Evolutionary conservation across 306 rosid species (phyloP), one percentile per base, ranked within the genome.

Genomic region (Styphnolobium japonicum): DNA sequence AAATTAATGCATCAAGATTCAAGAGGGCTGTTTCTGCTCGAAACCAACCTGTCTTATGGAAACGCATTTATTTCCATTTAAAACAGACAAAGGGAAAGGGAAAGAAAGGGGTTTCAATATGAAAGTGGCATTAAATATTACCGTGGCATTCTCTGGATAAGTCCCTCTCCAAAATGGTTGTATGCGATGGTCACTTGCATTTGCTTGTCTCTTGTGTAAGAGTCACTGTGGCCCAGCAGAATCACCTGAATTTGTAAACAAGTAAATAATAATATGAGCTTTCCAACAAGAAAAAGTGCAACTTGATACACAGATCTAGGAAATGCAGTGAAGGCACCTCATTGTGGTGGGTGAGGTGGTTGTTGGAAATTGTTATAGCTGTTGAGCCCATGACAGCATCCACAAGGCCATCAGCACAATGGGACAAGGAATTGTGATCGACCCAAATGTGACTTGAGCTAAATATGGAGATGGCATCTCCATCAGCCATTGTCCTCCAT

Each of bases 61-160:
- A 56, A 22, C 29, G 55, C 65, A 77, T 51, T 67, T 29, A 48
- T 66, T 51, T 81, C 37, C 75, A 67, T 65, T 78, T 80, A 79
- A 75, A 65, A 33, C 33, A 53, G 23, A 33, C 51, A 74, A 52
- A 10, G 60, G 45, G 71, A 18, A 55, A 15, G 68, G 77, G 60
- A 25, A 74, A 36, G 21, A 72, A 39, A 39, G 55, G 29, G 74
- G 48, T 73, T 53, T 71, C 49, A 71, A 51, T 70, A 31, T 61
- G 51, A 78, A 78, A 56, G 75, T 48, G 52, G 19, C 56, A 73
- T 53, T 79, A 61, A 74, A 57, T 71, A 15, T 61, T 86, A 95
- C 98, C 98, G 80, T n/a, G 98, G 98, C 98, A 94, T 94, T 86
- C 98, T 92, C 86, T 94, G 98, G 62, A 94, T 94, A 29, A 94